Base-by-base conservation (phyloP, 1,284 basidiomycete species). In the Melampsora larici-populina region DNA sequence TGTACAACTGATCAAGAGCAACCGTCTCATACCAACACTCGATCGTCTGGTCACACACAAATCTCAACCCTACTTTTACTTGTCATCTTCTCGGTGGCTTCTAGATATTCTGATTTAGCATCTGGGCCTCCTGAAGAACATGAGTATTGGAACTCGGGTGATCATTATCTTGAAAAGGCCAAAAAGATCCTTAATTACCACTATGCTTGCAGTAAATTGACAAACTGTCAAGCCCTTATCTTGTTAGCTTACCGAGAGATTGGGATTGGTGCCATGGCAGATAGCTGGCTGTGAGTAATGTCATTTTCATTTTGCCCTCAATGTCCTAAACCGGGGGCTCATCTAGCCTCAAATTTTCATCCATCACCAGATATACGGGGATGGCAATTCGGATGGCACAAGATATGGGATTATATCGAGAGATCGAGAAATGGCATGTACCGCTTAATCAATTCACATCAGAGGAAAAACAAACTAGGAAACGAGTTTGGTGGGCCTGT, bases 221-320 rank as follows among this genome's bases (percentile, higher is more conserved):
- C 88, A 29, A 92, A 90, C 0, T 89, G 89, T 71, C 92, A 93
- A 82, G 89, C 92, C 8, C 84, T 94, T 31, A 86, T 94, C 5
- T 86, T 94, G 31, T 87, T 93, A 84, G 90, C 90, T 9, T 93
- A 91, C 82, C 87, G 92, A 24, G 92, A 94, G 84, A 88, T 92
- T 43, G 92, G 92, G 1, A 91, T 92, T 78, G 92, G 92, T 31
- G 90, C 90, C 18, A 94, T 92, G 92, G 89, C 90, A 11, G 89
- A 91, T 84, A 90, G 91, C 46, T 94, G 92, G 92, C 87, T 89
- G 21, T 92, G 90, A 82, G 81, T 71, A 90, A 91, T 90, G 55
- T 90, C 91, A 88, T 91, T 88, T 33, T 67, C 7, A 26, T 5
- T 33, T 1, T n/a, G n/a, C 58, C 64, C 6, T 29, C 29, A 17